A percentile compares a stretch with the other conserved stretches of the same genome.
phyloP scores from a whole-genome alignment of 2,329 filamentous ascomycete genomes.

The Penicillium sp. region DNA sequence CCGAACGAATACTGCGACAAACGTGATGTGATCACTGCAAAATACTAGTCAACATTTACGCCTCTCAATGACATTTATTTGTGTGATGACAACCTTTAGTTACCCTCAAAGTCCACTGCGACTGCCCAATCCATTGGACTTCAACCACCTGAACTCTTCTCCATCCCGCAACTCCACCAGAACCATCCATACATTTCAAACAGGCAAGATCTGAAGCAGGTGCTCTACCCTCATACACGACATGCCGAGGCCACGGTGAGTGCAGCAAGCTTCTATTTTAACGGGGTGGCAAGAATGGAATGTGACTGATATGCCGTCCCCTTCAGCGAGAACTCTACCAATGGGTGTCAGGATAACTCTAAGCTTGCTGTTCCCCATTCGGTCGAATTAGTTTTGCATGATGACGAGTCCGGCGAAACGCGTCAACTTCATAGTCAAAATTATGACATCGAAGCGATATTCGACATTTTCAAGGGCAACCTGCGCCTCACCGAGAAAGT shows the following conservation, averaged over 20 bases:
- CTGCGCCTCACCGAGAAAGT: conserved; percentile 29
- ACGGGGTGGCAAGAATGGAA: not conserved
- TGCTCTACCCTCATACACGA: not conserved
- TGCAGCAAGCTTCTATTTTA: not conserved
- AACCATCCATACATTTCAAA: not conserved
- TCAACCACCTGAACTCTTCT: not conserved
- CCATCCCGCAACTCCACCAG: not conserved
- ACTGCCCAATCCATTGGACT: not conserved
- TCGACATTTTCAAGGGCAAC: conserved; percentile 26
- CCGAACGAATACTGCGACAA: too few species aligned
- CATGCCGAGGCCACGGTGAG: not conserved
- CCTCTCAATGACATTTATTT: too few species aligned
- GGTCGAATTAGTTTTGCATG: conserved; percentile 22
- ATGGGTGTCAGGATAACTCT: conserved; percentile 25
- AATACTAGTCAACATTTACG: too few species aligned
- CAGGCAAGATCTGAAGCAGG: not conserved
- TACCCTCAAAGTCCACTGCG: not conserved
- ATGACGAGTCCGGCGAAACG: conserved; percentile 16
- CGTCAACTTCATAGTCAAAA: conserved; percentile 20
- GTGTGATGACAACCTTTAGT: too few species aligned
- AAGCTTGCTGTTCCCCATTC: conserved; percentile 7
- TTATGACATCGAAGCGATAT: conserved; percentile 30
- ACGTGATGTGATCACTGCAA: too few species aligned
- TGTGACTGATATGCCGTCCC: not conserved
- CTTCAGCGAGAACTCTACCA: conserved; percentile 25